Conservation (phyloP, 23 red algal genomes). For the Cyanidium caldarium region DNA sequence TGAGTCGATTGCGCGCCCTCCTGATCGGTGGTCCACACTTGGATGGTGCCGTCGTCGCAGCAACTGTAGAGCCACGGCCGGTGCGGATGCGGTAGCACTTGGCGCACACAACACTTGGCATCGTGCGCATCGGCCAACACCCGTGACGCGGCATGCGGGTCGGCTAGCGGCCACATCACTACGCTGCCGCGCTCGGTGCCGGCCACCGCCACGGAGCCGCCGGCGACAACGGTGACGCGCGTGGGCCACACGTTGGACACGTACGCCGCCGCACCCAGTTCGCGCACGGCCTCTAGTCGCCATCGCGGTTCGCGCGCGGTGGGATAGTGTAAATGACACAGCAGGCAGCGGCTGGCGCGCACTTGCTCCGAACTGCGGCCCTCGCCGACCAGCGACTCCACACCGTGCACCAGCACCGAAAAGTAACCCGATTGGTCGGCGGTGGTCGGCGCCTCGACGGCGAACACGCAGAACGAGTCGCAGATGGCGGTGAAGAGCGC, state of each 20-base stretch:
- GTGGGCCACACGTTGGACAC: neutral
- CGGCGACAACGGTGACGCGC: neutral
- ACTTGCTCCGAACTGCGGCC: neutral
- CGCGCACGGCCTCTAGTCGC: neutral
- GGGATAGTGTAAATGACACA: neutral
- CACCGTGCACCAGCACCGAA: neutral
- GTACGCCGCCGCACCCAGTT: neutral
- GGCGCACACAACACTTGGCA: neutral
- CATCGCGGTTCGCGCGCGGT: neutral
- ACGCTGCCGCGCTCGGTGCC: neutral
- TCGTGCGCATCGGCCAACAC: neutral
- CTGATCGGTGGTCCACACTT: neutral
- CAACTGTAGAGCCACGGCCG: neutral
- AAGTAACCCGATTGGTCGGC: no score
- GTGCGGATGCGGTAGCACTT: neutral
- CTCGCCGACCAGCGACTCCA: neutral
- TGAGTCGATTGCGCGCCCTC: no score
- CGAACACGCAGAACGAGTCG: neutral
- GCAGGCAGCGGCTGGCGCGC: neutral
- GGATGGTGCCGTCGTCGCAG: neutral
- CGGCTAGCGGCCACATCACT: neutral
- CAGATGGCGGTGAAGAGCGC: neutral
- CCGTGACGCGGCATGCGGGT: neutral
- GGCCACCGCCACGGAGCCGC: neutral
- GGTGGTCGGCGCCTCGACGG: neutral